Base-by-base conservation (phyloP, 1,139 yeast genomes). In the Magnusiomyces ingens region DNA sequence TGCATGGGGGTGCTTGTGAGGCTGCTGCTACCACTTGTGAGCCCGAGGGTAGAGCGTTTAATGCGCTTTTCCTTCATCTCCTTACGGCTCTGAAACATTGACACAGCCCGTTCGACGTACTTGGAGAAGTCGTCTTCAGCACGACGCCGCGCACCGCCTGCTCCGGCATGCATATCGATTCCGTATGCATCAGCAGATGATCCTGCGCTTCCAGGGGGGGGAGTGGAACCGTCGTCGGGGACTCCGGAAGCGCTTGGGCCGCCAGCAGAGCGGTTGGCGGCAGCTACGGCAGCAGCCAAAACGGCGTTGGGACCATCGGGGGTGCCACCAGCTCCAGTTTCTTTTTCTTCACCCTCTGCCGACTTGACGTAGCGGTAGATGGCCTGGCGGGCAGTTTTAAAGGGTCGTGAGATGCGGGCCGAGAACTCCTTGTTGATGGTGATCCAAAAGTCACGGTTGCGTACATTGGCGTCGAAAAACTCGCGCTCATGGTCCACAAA, bases 31-130 rank as follows among this genome's bases (percentile, higher is more conserved):
- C 32, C 32, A 26, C 32, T 26, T 26, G 32, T 26, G 8, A 26
- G 8, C 8, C 32, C 29, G 18, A 42, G 37, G 29, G 43, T 46
- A 1, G 49, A 46, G 3, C 49, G 42, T 18, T 46, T 46, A 6
- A 46, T 46, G n/a, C 49, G 42, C 19, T 46, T 46, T 36, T 46
- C 49, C 43, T 46, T 46, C 49, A 46, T 46, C 8, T 46, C 49
- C 19, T 46, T 46, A 5, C 49, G 41, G 8, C 37, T 26, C 15
- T 46, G 49, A n/a, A 46, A 46, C 49, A 46, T 46, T 3, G 17
- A 11, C 21, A 46, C 43, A 19, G 49, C 49, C 3, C 43, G 32
- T n/a, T 37, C 43, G n/a, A 46, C 49, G 22, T 46, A 46, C 19
- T 46, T 46, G 18, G 41, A 17, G 36, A 46, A 46, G 19, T 37